phyloP scores from a whole-genome alignment of 805 yeast species.

The Wickerhamiella cacticola region DNA sequence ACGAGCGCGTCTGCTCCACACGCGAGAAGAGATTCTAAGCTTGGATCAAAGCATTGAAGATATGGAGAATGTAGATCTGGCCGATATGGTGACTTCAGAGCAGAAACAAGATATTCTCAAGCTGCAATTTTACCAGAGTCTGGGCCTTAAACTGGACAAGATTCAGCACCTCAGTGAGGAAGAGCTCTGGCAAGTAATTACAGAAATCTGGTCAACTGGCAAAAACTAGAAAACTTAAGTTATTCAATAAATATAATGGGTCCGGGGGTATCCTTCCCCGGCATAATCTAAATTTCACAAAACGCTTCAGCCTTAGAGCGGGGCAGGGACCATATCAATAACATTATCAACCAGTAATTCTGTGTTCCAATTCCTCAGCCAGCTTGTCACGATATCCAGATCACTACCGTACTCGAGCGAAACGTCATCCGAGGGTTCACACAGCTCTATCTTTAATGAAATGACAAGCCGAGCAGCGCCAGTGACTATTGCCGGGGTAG shows the following conservation, averaged over 20 bases:
- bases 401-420: constrained; percentile 48
- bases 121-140: background rate
- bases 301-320: constrained; percentile 28
- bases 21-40: background rate
- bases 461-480: constrained; percentile 38
- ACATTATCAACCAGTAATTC: constrained; percentile 43
- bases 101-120: background rate
- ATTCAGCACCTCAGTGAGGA: background rate
- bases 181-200: constrained; percentile 4
- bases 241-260: too few relatives aligned
- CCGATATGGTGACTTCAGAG: background rate
- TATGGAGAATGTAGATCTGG: background rate
- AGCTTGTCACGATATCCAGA: constrained; percentile 30
- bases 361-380: constrained; percentile 37
- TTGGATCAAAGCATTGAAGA: background rate
- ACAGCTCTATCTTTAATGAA: constrained; percentile 37
- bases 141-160: constrained; percentile 6
- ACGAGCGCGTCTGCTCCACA: background rate
- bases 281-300: too few relatives aligned
- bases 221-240: background rate
- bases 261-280: too few relatives aligned
- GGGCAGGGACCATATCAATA: constrained; percentile 40
- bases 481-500: constrained; percentile 43
- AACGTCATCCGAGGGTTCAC: constrained; percentile 38
- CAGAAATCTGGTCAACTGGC: background rate